Percentiles rank a stretch among this genome's conserved stretches.
phyloP scores from a whole-genome alignment of 1,284 basidiomycete species.

The Cutaneotrichosporon cutaneum region DNA sequence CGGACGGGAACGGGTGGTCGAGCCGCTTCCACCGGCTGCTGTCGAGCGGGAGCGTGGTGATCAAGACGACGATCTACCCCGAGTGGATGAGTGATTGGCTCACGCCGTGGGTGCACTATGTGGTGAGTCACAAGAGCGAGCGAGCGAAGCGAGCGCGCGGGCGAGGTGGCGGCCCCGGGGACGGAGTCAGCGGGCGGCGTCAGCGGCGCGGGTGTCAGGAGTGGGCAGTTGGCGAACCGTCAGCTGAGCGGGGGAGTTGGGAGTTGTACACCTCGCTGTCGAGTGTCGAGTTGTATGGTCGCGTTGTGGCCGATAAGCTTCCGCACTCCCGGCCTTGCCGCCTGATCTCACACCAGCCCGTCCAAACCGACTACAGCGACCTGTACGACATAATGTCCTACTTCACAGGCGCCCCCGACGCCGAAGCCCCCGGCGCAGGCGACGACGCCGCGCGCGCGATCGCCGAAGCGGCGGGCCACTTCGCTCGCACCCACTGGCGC shows the following conservation, averaged over 20 bases:
- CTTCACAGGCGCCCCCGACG: constrained; percentile 54
- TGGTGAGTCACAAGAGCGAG: constrained; percentile 23
- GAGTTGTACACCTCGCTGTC: too few species aligned
- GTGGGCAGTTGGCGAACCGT: too few species aligned
- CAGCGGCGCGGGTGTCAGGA: too few species aligned
- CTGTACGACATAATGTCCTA: constrained; percentile 57
- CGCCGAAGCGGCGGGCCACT: constrained; percentile 51
- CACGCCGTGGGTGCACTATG: constrained; percentile 55
- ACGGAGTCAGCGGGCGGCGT: too few species aligned
- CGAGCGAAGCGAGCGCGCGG: too few species aligned
- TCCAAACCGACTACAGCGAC: constrained; percentile 56
- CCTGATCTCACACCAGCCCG: constrained; percentile 32
- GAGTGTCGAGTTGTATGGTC: too few species aligned
- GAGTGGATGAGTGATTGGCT: constrained; percentile 56
- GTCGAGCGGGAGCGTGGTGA: constrained; percentile 51
- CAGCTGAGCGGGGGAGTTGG: too few species aligned
- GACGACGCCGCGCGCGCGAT: constrained; percentile 55
- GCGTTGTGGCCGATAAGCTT: too few species aligned
- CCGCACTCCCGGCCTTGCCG: too few species aligned
- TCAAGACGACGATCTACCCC: constrained; percentile 55
- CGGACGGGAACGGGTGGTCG: constrained; percentile 51
- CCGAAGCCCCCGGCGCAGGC: constrained; percentile 38
- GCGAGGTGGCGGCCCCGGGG: too few species aligned
- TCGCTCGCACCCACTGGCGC: constrained; percentile 55
- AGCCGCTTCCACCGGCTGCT: constrained; percentile 51